Base-by-base conservation (phyloP, 2,329 filamentous ascomycete genomes). In the Pseudogymnoascus sp. region DNA sequence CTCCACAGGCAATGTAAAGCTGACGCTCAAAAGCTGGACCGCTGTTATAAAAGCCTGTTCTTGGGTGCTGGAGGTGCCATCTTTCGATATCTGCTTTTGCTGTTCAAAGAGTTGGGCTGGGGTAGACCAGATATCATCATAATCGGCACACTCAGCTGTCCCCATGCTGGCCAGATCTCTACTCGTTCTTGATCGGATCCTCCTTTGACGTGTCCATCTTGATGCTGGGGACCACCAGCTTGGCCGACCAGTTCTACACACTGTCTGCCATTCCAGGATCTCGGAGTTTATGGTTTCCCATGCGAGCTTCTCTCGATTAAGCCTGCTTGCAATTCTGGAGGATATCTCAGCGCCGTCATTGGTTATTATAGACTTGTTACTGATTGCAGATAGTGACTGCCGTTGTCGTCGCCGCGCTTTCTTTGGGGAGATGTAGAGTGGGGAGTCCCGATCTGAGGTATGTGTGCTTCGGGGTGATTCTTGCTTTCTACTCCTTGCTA, bases 171-270 rank as follows among this genome's bases (percentile, higher is more conserved):
- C 40, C 53, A 59, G 12, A 31, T 40, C 37, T 26, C 38, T 38
- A 56, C 28, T 31, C 16, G 33, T 63, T 38, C 10, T 43, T 12
- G 41, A 38, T 19, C 33, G 35, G 16, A 5, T n/a, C n/a, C 38
- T 22, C 12, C 31, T 11, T 8, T 33, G 59, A 4, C 62, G 24
- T 33, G 28, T 61, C 28, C 40, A 38, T 11, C 68, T 71, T 11
- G 70, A 66, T 50, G 69, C 67, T 14, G 70, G 68, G n/a, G 68
- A 72, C 70, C 71, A 73, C 69, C 72, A 73, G 62, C 70, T 72
- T 14, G 71, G 71, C 35, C 68, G 63, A 24, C 72, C 70, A 50
- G 69, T 70, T 35, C 65, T 63, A 60, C 71, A 72, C 19, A 70
- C 68, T 43, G 68, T 68, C 41, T 73, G 68, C 71, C 71, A 73